phyloP scores from a whole-genome alignment of 192 early-diverging fungal genomes.

The Coemansia sp. region DNA sequence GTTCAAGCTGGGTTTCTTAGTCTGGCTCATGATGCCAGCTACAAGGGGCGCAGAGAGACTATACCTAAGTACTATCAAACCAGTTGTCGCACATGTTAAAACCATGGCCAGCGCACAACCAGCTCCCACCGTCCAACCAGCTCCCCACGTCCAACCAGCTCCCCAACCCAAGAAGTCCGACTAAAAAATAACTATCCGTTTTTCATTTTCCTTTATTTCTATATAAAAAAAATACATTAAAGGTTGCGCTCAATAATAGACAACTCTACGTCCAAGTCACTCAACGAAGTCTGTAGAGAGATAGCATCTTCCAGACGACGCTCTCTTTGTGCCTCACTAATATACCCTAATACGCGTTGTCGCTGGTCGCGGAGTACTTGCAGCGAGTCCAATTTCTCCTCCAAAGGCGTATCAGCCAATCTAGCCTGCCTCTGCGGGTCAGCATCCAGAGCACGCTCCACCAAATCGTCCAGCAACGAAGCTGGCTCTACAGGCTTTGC shows the following conservation, averaged over 20 bases:
- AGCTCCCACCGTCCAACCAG: too few relatives aligned
- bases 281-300: conserved; percentile 64
- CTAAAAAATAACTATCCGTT: conserved; percentile 4
- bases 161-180: neutral
- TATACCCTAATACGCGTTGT: conserved; percentile 63
- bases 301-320: conserved; percentile 74
- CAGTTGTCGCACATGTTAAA: conserved; percentile 62
- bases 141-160: too few relatives aligned
- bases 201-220: neutral
- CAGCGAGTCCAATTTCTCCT: conserved; percentile 52
- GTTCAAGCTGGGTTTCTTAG: conserved; percentile 86
- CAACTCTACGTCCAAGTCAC: conserved; percentile 69
- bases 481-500: neutral
- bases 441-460: conserved; percentile 14
- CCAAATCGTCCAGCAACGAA: conserved; percentile 2
- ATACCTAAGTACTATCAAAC: conserved; percentile 74
- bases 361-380: conserved; percentile 72
- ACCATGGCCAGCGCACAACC: neutral
- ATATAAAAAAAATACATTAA: neutral
- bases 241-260: conserved; percentile 48
- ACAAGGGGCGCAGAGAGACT: conserved; percentile 79
- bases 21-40: conserved; percentile 82
- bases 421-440: conserved; percentile 27
- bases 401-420: conserved; percentile 16
- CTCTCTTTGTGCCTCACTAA: conserved; percentile 65